phyloP scores from a whole-genome alignment of 148 eudicot species.

The Euryodendron excelsum region DNA sequence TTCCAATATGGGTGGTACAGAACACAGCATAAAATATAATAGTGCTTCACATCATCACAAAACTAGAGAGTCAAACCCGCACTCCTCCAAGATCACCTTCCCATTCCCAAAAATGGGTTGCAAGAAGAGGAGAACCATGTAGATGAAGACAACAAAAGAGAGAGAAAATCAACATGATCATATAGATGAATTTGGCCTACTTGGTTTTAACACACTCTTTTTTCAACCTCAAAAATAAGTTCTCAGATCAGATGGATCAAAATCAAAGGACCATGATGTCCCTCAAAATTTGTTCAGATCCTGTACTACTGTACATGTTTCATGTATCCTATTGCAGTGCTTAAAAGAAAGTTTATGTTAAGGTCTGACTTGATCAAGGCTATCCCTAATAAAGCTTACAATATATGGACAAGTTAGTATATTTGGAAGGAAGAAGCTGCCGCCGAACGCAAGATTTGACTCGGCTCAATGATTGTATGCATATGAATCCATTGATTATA shows the following conservation, averaged over 20 bases:
- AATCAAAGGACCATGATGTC: neutral
- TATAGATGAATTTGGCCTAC: neutral
- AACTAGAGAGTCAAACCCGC: too few species aligned
- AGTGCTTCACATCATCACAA: neutral
- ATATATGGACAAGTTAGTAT: neutral
- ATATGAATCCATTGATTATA: neutral
- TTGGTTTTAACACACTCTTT: neutral
- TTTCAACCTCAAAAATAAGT: neutral
- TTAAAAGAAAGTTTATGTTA: too few species aligned
- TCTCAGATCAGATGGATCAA: neutral
- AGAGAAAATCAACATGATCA: neutral
- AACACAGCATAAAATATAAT: neutral
- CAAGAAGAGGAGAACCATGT: neutral
- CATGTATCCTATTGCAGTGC: too few species aligned
- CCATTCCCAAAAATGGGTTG: too few species aligned
- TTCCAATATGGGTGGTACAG: neutral
- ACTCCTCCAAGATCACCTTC: too few species aligned
- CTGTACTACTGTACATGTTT: too few species aligned
- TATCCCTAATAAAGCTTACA: neutral
- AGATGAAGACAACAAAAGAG: neutral
- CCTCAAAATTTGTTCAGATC: neutral
- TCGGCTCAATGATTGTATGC: neutral
- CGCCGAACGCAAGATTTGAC: conserved; percentile 15
- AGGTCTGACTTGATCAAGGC: neutral
- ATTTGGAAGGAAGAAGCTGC: neutral